Base-by-base conservation (phyloP, 257 asterid genomes). In the Nicotiana tabacum region DNA sequence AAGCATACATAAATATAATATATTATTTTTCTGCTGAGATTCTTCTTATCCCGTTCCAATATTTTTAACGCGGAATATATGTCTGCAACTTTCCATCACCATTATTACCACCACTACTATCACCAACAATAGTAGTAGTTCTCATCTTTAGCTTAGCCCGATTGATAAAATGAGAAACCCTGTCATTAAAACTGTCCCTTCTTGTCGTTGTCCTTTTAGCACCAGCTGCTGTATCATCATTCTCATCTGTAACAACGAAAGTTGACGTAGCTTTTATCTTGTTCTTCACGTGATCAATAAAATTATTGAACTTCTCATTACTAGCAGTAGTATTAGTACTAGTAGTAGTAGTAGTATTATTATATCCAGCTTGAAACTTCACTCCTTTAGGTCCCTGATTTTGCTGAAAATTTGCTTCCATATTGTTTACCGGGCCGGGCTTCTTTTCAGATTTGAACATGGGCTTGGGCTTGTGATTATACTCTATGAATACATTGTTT, bases 111-210 rank as follows among this genome's bases (percentile, higher is more conserved):
- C 66, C 85, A 51, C 48, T 1, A 8, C 2, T 39, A 7, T 76
- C 82, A 6, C 88, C 91, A n/a, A 85, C 85, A 27, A 43, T 86
- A 1, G 87, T 84, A 8, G 88, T 82, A 8, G 77, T 87, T 60
- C 90, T 89, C 46, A 89, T 82, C 85, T 89, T 86, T 37, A 87
- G 84, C 87, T 69, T 90, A 12, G 92, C 85, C 10, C 83, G 86
- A 35, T 84, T 77, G 79, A 90, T 91, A 61, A 86, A 93, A 69
- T 76, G 81, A 18, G 82, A 64, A 27, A 88, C 82, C 79, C 77
- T 92, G 69, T 90, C 90, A 69, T 90, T 88, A 58, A 91, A 87
- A 78, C 94, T 93, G 18, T 92, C 94, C 77, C 89, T 88, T 84
- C 86, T 88, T 27, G 85, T 78, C 2, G 87, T 66, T 18, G 29